Evolutionary conservation across 108 stramenopile genomes (phyloP), one percentile per base, ranked within the genome.

Genomic region (Nitzschia putrida): DNA sequence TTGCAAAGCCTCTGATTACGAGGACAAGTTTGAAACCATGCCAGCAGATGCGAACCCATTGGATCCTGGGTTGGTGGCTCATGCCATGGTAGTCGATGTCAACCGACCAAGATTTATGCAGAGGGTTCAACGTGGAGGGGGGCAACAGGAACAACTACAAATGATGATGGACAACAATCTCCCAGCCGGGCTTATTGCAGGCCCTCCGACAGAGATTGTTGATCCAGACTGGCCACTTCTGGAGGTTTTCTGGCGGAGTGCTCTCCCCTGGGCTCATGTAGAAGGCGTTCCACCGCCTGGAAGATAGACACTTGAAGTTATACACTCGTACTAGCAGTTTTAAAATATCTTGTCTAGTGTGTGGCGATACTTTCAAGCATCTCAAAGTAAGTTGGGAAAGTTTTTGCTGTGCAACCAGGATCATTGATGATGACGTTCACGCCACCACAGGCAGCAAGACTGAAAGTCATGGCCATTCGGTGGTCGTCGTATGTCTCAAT

Each of bases 401-500:
- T 98, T 80, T 98, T 98, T 10, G 88, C 92, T 9, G 95, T 96
- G 81, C 98, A 98, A 18, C 86, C 94, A 16, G 98, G 98, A 66
- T 98, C 98, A 61, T 92, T 78, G 72, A 98, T 96, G 41, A 81
- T 89, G 13, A 98, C 96, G 56, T 93, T 89, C 25, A 96, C 97
- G 40, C 98, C 93, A 16, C 84, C 96, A 79, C 97, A 97, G 3
- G 98, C 96, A n/a, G 93, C 98, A 57, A 98, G 83, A 51, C 89
- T 84, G 74, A 97, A 98, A 45, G 96, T 93, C 97, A 98, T 97
- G 23, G 98, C 96, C 94, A 98, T 97, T 54, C 98, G 82, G 72
- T 98, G 98, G 80, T 98, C 98, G 67, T 98, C 98, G 79, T 98
- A 98, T 8, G 98, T 98, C 67, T 98, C 98, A 71, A 98, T 97